Base-by-base conservation (phyloP, 164 flowering plant genomes). In the Stephania yunnanensis region DNA sequence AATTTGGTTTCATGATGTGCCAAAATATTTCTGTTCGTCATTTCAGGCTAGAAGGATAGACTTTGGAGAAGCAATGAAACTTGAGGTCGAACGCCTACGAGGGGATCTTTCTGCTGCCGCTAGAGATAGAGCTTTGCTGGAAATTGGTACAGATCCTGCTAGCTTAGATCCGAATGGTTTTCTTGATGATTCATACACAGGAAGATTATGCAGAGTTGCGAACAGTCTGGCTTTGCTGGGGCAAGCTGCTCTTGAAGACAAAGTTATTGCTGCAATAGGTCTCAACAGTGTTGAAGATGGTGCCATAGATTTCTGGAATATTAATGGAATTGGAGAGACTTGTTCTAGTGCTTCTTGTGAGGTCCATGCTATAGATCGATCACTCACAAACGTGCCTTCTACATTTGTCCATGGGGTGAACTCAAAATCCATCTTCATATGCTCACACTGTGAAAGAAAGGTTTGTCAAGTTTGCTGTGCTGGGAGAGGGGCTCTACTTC, bases 21-120 rank as follows among this genome's bases (percentile, higher is more conserved):
- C 42, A 36, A 36, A 36, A 36, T 36, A 36, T 36, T 36, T 36
- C 42, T 36, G 68, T 79, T 42, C 25, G 20, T 74, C 73, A 79
- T 74, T 85, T 78, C 87, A 93, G 99, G 88, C 69, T 55, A 84
- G 84, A 78, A 85, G 84, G 74, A 80, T 92, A 63, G 85, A 86
- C 73, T 94, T 89, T 80, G 75, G 68, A 58, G 89, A 86, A 78
- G 94, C 99, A 50, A 86, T 96, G 97, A 89, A 88, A 75, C 93
- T 96, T 81, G 99, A 96, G 87, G 88, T 91, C 77, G 97, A 96
- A 80, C 96, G 99, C 50, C 83, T 96, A 66, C 85, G 67, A 46
- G 75, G 89, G 76, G 86, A 94, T 84, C 88, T 96, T 67, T 96
- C 99, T 75, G 95, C 99, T 73, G 97, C 99, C 80, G 98, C 90